A percentile compares a stretch with the other conserved stretches of the same genome.
phyloP scores from a whole-genome alignment of 257 asterid genomes.

The Datura wrightii region DNA sequence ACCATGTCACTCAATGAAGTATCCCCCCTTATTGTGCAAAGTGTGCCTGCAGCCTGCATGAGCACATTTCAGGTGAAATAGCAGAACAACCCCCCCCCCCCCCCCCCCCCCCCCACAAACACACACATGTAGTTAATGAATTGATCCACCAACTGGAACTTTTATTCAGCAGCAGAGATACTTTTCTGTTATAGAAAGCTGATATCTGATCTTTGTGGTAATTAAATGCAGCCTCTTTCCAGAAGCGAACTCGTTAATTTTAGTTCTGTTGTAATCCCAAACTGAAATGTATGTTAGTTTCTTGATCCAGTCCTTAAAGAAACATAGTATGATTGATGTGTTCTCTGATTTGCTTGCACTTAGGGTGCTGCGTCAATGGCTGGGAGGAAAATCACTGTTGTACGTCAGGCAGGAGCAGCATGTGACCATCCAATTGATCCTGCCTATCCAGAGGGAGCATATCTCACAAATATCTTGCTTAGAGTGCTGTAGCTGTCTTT shows the following conservation, averaged over 20 bases:
- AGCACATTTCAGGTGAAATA: conserved; percentile 7
- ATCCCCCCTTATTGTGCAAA: conserved; percentile 1
- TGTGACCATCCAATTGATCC: conserved; percentile 89
- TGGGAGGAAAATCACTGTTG: conserved; percentile 68
- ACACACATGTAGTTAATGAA: background rate
- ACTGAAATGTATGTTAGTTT: background rate
- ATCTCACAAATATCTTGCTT: conserved; percentile 76
- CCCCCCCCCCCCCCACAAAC: background rate
- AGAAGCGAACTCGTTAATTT: background rate
- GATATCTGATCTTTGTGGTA: background rate
- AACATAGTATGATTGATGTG: background rate
- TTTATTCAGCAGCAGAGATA: background rate
- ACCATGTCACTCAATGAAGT: conserved; percentile 26
- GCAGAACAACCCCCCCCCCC: background rate
- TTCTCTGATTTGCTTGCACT: conserved; percentile 15
- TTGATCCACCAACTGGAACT: background rate
- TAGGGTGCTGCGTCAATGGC: conserved; percentile 92
- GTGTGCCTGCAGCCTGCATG: conserved; percentile 14
- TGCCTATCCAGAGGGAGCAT: conserved; percentile 84
- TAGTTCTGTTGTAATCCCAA: background rate
- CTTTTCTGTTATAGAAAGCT: background rate
- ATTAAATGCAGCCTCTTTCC: conserved; percentile 1
- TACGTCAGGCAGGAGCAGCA: conserved; percentile 88
- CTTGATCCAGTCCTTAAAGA: background rate
- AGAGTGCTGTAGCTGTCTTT: conserved; percentile 55